Percentiles rank a stretch among this genome's conserved stretches.
phyloP scores from a whole-genome alignment of 2,329 filamentous ascomycete genomes.

The Chaetomium sp. region DNA sequence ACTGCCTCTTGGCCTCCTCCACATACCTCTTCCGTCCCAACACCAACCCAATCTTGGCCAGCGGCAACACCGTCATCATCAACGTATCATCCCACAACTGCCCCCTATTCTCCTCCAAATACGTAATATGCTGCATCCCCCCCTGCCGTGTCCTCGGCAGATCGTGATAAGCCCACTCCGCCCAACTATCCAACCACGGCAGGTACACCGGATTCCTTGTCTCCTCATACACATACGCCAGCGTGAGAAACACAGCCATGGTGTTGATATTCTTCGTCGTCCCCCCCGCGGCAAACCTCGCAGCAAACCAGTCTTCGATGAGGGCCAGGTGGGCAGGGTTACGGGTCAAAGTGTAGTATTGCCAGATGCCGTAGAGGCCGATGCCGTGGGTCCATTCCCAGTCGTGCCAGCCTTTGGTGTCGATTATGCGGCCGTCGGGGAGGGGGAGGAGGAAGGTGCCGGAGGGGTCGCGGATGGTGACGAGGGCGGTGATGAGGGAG shows the following conservation, averaged over 20 bases:
- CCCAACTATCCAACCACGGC: conserved; percentile 75
- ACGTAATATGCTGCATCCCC: conserved; percentile 71
- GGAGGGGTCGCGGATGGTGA: conserved; percentile 70
- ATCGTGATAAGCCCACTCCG: conserved; percentile 75
- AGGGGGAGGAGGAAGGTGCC: conserved; percentile 68
- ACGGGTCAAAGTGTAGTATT: conserved; percentile 69
- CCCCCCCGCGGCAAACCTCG: conserved; percentile 60
- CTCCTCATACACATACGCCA: conserved; percentile 73
- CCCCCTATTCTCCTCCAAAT: conserved; percentile 61
- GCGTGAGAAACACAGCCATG: conserved; percentile 70
- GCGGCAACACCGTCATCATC: conserved; percentile 80
- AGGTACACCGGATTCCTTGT: conserved; percentile 62
- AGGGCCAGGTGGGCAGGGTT: conserved; percentile 53
- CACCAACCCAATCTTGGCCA: conserved; percentile 71
- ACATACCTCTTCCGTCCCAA: conserved; percentile 66
- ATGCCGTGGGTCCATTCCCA: conserved; percentile 83
- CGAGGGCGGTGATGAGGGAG: conserved; percentile 63
- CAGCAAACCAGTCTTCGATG: conserved; percentile 67
- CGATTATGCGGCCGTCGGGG: conserved; percentile 67
- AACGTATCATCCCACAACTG: conserved; percentile 81
- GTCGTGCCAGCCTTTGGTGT: conserved; percentile 77
- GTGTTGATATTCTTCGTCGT: conserved; percentile 85
- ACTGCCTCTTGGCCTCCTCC: conserved; percentile 71
- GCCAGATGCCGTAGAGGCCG: conserved; percentile 74
- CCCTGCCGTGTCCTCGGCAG: conserved; percentile 64